Base-by-base conservation (phyloP, 1,284 basidiomycete species). In the Sporisorium reilianum region DNA sequence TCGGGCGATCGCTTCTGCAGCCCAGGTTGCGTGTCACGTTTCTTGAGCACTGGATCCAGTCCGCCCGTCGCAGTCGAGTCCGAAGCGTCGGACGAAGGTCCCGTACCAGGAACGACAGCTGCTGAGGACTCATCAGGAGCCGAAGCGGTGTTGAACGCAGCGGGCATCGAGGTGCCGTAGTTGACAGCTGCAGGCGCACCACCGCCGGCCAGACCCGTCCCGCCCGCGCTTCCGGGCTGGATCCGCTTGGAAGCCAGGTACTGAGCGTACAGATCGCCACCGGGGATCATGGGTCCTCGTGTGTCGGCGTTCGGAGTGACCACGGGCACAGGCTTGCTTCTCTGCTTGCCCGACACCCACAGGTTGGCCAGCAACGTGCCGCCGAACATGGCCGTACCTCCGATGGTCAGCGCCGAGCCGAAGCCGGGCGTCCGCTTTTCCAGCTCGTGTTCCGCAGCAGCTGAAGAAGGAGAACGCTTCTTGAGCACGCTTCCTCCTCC, bases 301-400 rank as follows among this genome's bases (percentile, higher is more conserved):
- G 71, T 59, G 40, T 59, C 18, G 10, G 65, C 55, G 18, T 64
- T 59, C 0, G 71, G 65, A 16, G 71, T 74, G 2, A 68, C 71
- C 1, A 50, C 10, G 3, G 71, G 71, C 14, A 65, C 61, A 10
- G 71, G 71, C 50, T 74, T 74, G 34, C 10, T n/a, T 40, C 64
- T 68, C 18, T 74, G 45, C 50, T 59, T 61, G 6, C 5, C 7
- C 20, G 36, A 20, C 1, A 68, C 48, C 9, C 40, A 32, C 1
- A 64, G 0, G 41, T 68, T 68, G 41, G 48, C 65, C 1, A 16
- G 14, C 5, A 74, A 42, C 2, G 61, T 68, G 8, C 71, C 71
- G 16, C 50, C 6, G 28, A 74, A 68, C 71, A 68, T 64, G 36
- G 65, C 36, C 14, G 57, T 50, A n/a, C 65, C 64, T 11, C 45